Percentiles rank a stretch among this genome's conserved stretches.
Conservation (phyloP, 768 basidiomycete species). For the Nevesoporus exiguus region DNA sequence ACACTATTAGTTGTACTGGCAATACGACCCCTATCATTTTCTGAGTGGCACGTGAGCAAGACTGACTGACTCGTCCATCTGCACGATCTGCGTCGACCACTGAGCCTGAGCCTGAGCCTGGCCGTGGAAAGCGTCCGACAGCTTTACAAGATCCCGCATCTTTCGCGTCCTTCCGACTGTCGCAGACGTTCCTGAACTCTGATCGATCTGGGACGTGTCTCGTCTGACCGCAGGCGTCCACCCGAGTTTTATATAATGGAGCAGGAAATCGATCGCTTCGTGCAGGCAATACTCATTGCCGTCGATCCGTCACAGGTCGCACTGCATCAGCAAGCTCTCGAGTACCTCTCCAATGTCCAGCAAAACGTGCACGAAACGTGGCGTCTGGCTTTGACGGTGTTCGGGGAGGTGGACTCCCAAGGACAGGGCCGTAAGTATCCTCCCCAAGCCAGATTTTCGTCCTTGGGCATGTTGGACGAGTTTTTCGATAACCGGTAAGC, state of each 20-base stretch:
- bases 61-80: constrained; percentile 13
- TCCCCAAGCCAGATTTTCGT: constrained; percentile 74
- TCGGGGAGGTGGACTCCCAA: constrained; percentile 57
- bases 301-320: constrained; percentile 69
- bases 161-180: neutral
- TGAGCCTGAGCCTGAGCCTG: neutral
- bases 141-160: neutral
- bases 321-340: constrained; percentile 83
- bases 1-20: constrained; percentile 22
- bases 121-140: neutral
- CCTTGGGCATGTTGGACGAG: constrained; percentile 75
- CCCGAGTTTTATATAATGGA: constrained; percentile 48
- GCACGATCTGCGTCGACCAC: constrained; percentile 1
- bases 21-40: constrained; percentile 19
- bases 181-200: neutral
- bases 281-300: constrained; percentile 85
- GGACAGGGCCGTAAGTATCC: constrained; percentile 62
- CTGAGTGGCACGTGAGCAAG: constrained; percentile 25
- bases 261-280: constrained; percentile 69
- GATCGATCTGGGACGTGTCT: constrained; percentile 20
- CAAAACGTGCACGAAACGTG: constrained; percentile 74
- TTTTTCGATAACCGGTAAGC: constrained; percentile 81
- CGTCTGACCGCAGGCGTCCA: constrained; percentile 12
- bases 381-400: constrained; percentile 75
- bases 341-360: constrained; percentile 75